Evolutionary conservation across 1,139 yeast genomes (phyloP), one percentile per base, ranked within the genome.

Genomic region (Candida buenavistaensis): DNA sequence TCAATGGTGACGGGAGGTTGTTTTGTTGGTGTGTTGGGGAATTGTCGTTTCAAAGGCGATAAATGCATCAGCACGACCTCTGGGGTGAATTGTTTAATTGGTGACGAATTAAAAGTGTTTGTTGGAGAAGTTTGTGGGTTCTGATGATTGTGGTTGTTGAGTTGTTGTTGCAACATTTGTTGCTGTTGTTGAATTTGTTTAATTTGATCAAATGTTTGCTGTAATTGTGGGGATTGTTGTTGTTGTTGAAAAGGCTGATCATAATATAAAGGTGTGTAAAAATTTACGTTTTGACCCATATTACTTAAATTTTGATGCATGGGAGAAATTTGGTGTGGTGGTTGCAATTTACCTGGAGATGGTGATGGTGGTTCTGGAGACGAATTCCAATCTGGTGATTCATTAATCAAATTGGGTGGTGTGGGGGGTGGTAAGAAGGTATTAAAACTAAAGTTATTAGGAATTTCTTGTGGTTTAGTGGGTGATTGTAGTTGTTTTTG

Each of bases 301-400:
- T 24, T 19, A 23, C 26, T 21, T 24, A 50, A 39, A 26, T 48
- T 53, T 11, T 53, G 53, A 38, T 55, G 58, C 5, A 54, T 39
- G 13, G 71, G 71, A 1, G 69, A 62, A 1, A 35, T 23, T 19
- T 33, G 46, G 30, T 48, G 45, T 26, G 38, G 42, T 11, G 39
- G 28, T 17, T 26, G 21, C n/a, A 47, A 38, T 30, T 45, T 42
- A 5, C 34, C 40, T 13, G 65, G 65, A 2, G 69, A 57, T 7
- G 70, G 67, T 11, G 71, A 59, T 44, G 48, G 57, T 19, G 73
- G 73, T 37, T 69, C 74, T 3, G 75, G 73, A 1, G 71, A 64
- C 1, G 66, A 60, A 25, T 63, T 61, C 55, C 60, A 58, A 20
- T 63, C 68, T 2, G 70, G 69, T 1, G 68, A 62, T 1, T 59